A percentile compares a stretch with the other conserved stretches of the same genome.
phyloP scores from a whole-genome alignment of 768 basidiomycete species.

The Leccinum disarticulatum region DNA sequence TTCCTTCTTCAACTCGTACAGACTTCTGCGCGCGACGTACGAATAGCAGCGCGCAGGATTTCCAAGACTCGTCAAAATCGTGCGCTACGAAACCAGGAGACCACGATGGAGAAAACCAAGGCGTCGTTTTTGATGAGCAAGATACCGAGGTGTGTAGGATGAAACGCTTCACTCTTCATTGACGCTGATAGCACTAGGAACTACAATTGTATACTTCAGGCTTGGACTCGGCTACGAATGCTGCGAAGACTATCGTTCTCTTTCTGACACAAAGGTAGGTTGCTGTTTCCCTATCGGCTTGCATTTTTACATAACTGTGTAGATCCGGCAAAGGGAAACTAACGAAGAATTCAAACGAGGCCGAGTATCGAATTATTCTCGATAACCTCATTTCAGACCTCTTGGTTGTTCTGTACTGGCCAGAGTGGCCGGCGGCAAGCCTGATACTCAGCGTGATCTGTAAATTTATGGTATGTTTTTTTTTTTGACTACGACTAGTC shows the following conservation, averaged over 20 bases:
- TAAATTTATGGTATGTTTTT: conserved; percentile 72
- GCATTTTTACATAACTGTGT: conserved; percentile 4
- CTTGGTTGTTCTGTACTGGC: conserved; percentile 85
- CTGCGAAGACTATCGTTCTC: conserved; percentile 79
- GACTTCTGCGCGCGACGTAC: conserved; percentile 88
- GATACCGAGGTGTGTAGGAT: conserved; percentile 53
- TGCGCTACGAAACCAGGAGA: conserved; percentile 65
- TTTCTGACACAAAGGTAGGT: conserved; percentile 68
- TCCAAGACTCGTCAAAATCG: conserved; percentile 62
- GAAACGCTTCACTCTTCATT: neutral
- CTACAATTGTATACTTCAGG: conserved; percentile 68
- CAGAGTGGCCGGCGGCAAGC: conserved; percentile 95
- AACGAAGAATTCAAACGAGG: conserved; percentile 90
- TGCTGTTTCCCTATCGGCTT: neutral
- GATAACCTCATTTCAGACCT: conserved; percentile 90
- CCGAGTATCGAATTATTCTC: conserved; percentile 90
- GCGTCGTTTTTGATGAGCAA: conserved; percentile 63
- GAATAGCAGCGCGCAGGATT: conserved; percentile 61
- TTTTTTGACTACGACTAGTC: neutral
- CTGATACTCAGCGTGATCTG: conserved; percentile 77
- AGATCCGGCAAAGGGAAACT: conserved; percentile 86
- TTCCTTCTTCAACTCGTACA: conserved; percentile 95
- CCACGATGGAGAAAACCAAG: conserved; percentile 46
- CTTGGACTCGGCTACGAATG: conserved; percentile 79
- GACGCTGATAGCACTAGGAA: conserved; percentile 45